phyloP scores from a whole-genome alignment of 2,329 filamentous ascomycete genomes.

The Trichoderma sp. region DNA sequence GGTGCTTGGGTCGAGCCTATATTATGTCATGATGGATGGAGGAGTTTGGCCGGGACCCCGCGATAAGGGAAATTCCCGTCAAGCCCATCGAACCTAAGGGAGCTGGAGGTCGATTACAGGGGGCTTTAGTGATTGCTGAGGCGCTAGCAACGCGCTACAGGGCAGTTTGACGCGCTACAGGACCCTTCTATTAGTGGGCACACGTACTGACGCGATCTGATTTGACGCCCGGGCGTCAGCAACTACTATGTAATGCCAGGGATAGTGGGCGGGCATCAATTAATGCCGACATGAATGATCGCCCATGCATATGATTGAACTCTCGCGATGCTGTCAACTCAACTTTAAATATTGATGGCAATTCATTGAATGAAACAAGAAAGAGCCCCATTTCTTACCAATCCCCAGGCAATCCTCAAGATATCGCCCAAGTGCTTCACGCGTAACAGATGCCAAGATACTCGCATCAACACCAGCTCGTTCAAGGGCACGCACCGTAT shows the following conservation, averaged over 20 bases:
- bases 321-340: background rate
- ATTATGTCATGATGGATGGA: conserved; percentile 24
- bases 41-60: conserved; percentile 8
- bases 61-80: conserved; percentile 28
- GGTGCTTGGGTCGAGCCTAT: background rate
- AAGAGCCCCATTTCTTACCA: background rate
- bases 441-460: background rate
- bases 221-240: too few species aligned
- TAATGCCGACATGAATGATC: too few species aligned
- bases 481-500: background rate
- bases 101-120: conserved; percentile 10
- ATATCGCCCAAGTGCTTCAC: background rate
- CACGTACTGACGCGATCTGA: background rate
- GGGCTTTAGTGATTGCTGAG: conserved; percentile 14
- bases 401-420: background rate
- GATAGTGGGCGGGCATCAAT: too few species aligned
- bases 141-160: conserved; percentile 4
- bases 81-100: too few species aligned
- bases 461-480: background rate
- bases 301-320: too few species aligned
- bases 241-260: too few species aligned
- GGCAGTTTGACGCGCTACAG: background rate
- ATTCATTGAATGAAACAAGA: too few species aligned
- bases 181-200: background rate
- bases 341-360: background rate